Percentiles rank a stretch among this genome's conserved stretches.
phyloP scores from a whole-genome alignment of 177 flowering plant genomes.

The Tripterygium wilfordii region DNA sequence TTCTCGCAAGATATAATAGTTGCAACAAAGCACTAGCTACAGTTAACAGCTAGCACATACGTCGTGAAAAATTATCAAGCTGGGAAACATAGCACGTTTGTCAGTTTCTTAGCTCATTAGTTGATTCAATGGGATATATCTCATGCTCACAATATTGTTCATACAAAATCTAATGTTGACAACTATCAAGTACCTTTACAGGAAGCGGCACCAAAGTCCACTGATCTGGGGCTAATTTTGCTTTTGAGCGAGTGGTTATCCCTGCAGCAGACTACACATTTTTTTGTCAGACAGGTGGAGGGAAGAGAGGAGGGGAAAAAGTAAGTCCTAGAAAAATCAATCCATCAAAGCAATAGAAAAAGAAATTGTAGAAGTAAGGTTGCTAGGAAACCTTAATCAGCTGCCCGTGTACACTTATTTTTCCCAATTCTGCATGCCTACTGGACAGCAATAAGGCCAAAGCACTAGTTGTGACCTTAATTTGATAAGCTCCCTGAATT shows the following conservation, averaged over 20 bases:
- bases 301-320: no score
- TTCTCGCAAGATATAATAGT: no score
- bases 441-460: conserved; percentile 79
- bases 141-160: background rate
- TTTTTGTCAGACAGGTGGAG: no score
- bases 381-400: conserved; percentile 70
- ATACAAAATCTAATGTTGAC: background rate
- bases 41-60: no score
- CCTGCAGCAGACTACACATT: conserved; percentile 61
- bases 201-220: conserved; percentile 90
- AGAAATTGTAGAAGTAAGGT: no score
- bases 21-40: no score
- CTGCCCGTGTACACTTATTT: conserved; percentile 71
- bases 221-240: conserved; percentile 75
- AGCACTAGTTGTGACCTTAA: conserved; percentile 89
- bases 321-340: conserved; percentile 6
- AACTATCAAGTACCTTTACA: conserved; percentile 88
- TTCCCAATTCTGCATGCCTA: conserved; percentile 56
- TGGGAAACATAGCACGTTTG: no score
- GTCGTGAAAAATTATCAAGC: no score
- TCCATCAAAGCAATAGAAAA: no score
- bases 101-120: no score
- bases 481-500: conserved; percentile 87
- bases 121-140: no score
- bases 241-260: conserved; percentile 83